A percentile compares a stretch with the other conserved stretches of the same genome.
These are phyloP conservation scores for Adiantum capillusveneris DNA, from an alignment of 75 land plant genomes.

Conservation along the genomic window DNA sequence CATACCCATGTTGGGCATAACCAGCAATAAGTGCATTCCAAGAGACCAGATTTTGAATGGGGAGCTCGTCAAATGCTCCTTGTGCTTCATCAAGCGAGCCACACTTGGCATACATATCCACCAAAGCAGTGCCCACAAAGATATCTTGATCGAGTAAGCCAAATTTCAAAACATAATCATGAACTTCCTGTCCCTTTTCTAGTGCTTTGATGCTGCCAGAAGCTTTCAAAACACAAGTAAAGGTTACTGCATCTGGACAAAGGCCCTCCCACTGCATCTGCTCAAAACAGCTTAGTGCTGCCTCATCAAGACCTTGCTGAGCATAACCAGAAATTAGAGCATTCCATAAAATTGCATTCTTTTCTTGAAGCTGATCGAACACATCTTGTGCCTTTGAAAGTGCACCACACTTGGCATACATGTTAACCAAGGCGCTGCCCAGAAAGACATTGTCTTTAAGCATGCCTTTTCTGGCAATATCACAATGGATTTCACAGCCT, in stretches of 20 bases:
- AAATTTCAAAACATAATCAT: too few species aligned
- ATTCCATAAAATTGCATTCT: conserved; percentile 2
- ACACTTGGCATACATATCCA: background rate
- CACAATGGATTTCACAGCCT: too few species aligned
- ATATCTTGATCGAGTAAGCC: background rate
- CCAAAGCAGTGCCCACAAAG: background rate
- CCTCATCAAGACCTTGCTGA: background rate
- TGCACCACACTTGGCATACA: background rate
- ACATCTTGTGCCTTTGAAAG: background rate
- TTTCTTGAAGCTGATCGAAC: background rate
- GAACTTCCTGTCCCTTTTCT: background rate
- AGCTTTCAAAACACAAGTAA: background rate
- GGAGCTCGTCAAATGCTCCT: background rate
- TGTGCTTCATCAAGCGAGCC: background rate
- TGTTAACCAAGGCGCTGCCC: background rate
- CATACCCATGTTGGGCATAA: conserved; percentile 2
- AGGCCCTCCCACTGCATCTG: background rate
- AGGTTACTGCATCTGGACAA: background rate
- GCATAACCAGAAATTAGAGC: conserved; percentile 1
- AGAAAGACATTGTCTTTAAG: background rate
- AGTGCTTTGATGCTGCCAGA: background rate
- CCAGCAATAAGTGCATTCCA: conserved; percentile 25
- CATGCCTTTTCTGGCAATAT: background rate
- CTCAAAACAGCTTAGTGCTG: background rate
- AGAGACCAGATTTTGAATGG: conserved; percentile 3